Percentiles rank a stretch among this genome's conserved stretches.
Evolutionary conservation across 495 filamentous ascomycete genomes (phyloP).

Genomic region (Tetracladium marchalianum): DNA sequence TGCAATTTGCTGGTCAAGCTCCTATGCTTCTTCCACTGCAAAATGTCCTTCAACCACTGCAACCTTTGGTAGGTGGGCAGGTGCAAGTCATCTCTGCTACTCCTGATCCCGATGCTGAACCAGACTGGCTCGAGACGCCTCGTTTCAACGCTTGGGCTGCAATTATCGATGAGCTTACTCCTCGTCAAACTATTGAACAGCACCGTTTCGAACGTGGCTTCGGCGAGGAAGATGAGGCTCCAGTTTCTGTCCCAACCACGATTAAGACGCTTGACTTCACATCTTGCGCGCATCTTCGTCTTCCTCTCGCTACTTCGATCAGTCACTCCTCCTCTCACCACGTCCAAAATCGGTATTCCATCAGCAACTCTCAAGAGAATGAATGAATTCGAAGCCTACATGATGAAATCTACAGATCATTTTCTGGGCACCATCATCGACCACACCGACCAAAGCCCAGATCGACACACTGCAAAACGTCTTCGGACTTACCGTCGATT

Average conservation of each 20-base stretch:
- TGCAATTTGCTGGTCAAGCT: neutral
- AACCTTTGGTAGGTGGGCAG: too few species aligned
- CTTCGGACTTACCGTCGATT: slow-evolving; percentile 9
- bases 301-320: slow-evolving; percentile 21
- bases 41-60: neutral
- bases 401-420: slow-evolving; percentile 21
- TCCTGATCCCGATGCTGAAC: neutral
- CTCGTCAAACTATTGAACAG: slow-evolving; percentile 21
- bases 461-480: slow-evolving; percentile 10
- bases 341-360: neutral
- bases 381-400: slow-evolving; percentile 6
- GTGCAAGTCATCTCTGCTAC: neutral
- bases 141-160: slow-evolving; percentile 27
- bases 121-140: slow-evolving; percentile 8
- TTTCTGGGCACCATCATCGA: slow-evolving; percentile 19
- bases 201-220: slow-evolving; percentile 16
- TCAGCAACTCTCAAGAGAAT: slow-evolving; percentile 4
- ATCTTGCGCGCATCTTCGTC: slow-evolving; percentile 34
- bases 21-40: neutral
- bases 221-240: slow-evolving; percentile 1
- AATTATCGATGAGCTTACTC: slow-evolving; percentile 31
- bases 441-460: slow-evolving; percentile 14
- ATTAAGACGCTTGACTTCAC: slow-evolving; percentile 27
- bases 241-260: neutral
- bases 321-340: slow-evolving; percentile 1